Evolutionary conservation across 768 basidiomycete genomes (phyloP).

Genomic region (Lentinula sp.): DNA sequence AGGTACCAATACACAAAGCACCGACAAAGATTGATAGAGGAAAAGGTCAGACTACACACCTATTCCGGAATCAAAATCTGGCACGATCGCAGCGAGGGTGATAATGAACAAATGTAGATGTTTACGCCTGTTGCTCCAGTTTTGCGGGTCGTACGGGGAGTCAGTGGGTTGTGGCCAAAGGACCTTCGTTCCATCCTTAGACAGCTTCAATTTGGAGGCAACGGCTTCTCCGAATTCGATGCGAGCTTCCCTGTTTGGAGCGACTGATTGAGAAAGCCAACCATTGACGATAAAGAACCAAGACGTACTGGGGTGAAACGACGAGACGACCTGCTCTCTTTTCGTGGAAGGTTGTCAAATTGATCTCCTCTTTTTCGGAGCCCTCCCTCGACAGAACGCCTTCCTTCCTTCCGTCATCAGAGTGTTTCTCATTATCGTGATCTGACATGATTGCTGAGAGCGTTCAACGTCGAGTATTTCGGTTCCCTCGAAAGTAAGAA

Average conservation of each 20-base stretch:
- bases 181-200: conserved; percentile 49
- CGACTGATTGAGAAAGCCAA: not conserved
- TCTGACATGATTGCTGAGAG: not conserved
- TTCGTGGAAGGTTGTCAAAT: conserved; percentile 22
- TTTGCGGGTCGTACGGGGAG: conserved; percentile 14
- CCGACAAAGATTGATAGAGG: not conserved
- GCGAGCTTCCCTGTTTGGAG: conserved; percentile 46
- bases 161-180: conserved; percentile 70
- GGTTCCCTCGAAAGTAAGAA: not conserved
- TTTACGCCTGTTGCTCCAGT: conserved; percentile 50
- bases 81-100: conserved; percentile 59
- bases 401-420: not conserved
- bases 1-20: not conserved
- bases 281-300: not conserved
- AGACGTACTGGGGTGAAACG: conserved; percentile 47
- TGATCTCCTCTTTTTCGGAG: conserved; percentile 9
- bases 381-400: not conserved
- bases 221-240: conserved; percentile 54
- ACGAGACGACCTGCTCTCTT: conserved; percentile 52
- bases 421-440: not conserved
- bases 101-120: conserved; percentile 52
- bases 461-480: not conserved
- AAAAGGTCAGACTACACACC: conserved; percentile 27
- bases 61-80: conserved; percentile 63
- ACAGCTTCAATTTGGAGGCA: conserved; percentile 51